Evolutionary conservation across 148 eudicot species (phyloP).

Genomic region (Hydrangea macrophylla): DNA sequence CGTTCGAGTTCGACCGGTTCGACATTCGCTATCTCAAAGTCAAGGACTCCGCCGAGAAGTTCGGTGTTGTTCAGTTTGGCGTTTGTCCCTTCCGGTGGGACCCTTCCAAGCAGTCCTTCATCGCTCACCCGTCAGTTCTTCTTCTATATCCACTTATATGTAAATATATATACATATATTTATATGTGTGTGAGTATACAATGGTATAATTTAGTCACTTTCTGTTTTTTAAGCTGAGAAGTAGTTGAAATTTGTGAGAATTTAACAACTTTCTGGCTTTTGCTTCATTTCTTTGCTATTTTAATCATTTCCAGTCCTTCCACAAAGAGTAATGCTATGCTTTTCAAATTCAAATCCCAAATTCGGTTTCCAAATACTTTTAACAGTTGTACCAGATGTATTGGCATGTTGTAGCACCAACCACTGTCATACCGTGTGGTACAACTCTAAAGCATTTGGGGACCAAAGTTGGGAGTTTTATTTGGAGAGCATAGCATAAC

Average conservation of each 20-base stretch:
- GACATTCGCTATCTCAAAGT: constrained; percentile 76
- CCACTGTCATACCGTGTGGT: too few relatives aligned
- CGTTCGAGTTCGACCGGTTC: constrained; percentile 62
- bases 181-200: background rate
- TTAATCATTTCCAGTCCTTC: too few relatives aligned
- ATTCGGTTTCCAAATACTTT: too few relatives aligned
- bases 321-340: too few relatives aligned
- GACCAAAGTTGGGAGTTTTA: too few relatives aligned
- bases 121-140: constrained; percentile 81
- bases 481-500: too few relatives aligned
- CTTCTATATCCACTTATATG: background rate
- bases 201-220: background rate
- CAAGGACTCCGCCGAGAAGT: constrained; percentile 82
- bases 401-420: too few relatives aligned
- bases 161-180: too few relatives aligned
- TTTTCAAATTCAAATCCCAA: too few relatives aligned
- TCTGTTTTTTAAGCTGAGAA: background rate
- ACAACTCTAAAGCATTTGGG: too few relatives aligned
- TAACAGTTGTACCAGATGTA: too few relatives aligned
- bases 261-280: background rate
- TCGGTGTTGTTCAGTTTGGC: constrained; percentile 89
- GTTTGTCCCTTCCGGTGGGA: constrained; percentile 98
- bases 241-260: background rate
- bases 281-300: too few relatives aligned
- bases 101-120: constrained; percentile 34